Base-by-base conservation (phyloP, 192 early-diverging fungal genomes). In the Radiomyces spectabilis region DNA sequence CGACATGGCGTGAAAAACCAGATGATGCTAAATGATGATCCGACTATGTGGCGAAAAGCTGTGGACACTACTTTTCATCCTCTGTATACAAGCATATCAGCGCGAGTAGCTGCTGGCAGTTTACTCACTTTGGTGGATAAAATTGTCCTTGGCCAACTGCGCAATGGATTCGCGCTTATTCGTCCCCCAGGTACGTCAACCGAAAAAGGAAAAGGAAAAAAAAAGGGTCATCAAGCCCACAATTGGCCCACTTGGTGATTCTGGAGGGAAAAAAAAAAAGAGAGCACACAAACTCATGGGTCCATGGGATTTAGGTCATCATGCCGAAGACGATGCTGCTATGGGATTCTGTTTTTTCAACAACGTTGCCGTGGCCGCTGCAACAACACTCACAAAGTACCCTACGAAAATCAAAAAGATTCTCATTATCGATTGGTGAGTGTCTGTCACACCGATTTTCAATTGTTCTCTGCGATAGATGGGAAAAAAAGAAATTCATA, bases 301-400 rank as follows among this genome's bases (percentile, higher is more conserved):
- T n/a, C n/a, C n/a, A n/a, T n/a, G n/a, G n/a, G n/a, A 21, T 41
- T 9, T 24, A 53, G 66, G 88, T 8, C 88, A 90, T 70, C 88
- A 90, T 55, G 87, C 88, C 6, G 87, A 89, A 53, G 59, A 73
- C n/a, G 66, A 80, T 55, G 72, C 76, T 42, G 77, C 68, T 5
- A 79, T 79, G 80, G 88, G 88, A 4, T 91, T 86, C 47, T 90
- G 88, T 51, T 75, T 85, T 35, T 84, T 75, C 58, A 89, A 89
- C 60, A 91, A 91, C 62, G 85, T 91, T 6, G 85, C 82, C 1
- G 78, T 90, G 7, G 88, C 88, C 6, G 77, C 80, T 8, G 66
- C 70, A 24, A 41, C 69, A 4, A 63, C 85, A 13, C 57, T 87
- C 22, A 52, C 57, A 22, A 62, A 60, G 13, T 74, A 83, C 54